phyloP scores from a whole-genome alignment of 108 stramenopile species.

The Craspedostauros australis region DNA sequence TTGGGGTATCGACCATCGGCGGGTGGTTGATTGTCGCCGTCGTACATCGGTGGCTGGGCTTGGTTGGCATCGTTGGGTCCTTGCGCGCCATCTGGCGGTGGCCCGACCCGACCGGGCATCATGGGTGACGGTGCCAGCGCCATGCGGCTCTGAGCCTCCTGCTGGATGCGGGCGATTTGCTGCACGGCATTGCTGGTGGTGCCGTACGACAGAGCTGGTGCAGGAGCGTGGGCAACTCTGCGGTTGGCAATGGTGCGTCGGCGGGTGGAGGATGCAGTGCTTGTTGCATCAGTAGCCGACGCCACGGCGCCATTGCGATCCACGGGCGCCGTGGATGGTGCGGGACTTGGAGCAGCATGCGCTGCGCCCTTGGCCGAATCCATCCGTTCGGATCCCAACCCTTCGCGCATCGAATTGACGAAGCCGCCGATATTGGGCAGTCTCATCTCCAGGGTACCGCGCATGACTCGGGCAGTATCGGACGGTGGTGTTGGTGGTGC shows the following conservation, averaged over 20 bases:
- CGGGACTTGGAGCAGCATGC: no score
- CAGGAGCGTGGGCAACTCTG: no score
- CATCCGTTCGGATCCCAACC: no score
- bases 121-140: conserved; percentile 24
- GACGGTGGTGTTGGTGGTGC: conserved; percentile 87
- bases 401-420: conserved; percentile 20
- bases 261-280: no score
- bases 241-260: no score
- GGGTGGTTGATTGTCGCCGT: background rate
- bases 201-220: no score
- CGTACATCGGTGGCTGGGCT: background rate
- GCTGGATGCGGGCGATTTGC: conserved; percentile 3
- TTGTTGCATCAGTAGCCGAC: no score
- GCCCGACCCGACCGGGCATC: conserved; percentile 23
- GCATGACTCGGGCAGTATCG: conserved; percentile 46
- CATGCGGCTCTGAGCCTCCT: background rate
- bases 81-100: background rate
- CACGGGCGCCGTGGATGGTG: no score
- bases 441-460: conserved; percentile 53
- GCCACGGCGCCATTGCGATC: no score
- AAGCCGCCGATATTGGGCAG: conserved; percentile 41
- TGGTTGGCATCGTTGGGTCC: background rate
- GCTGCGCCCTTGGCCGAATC: no score
- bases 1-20: background rate
- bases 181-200: conserved; percentile 12